phyloP scores from a whole-genome alignment of 139 green algal species.

The Mychonastes homosphaera region DNA sequence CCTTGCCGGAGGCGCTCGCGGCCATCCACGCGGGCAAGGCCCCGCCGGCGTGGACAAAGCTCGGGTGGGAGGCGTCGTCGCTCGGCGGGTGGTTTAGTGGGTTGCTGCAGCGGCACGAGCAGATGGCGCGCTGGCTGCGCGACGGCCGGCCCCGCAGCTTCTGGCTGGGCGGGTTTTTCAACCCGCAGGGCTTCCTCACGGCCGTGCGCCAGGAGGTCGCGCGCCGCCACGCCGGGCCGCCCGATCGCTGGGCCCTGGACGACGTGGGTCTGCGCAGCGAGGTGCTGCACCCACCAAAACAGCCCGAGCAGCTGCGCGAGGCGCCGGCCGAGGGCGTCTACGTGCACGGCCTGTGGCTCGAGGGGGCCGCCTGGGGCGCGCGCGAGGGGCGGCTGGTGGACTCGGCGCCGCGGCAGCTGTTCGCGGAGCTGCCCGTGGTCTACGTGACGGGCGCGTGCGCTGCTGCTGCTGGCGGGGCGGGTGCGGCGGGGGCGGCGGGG shows the following conservation, averaged over 20 bases:
- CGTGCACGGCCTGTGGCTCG: slow-evolving; percentile 85
- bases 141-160: slow-evolving; percentile 73
- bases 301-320: slow-evolving; percentile 73
- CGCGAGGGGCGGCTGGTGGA: slow-evolving; percentile 80
- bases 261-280: slow-evolving; percentile 83
- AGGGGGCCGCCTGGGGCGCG: slow-evolving; percentile 78
- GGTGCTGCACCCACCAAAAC: slow-evolving; percentile 65
- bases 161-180: slow-evolving; percentile 95
- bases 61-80: slow-evolving; percentile 62
- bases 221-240: slow-evolving; percentile 69
- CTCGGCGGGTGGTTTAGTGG: slow-evolving; percentile 84
- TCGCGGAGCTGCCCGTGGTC: slow-evolving; percentile 72
- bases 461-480: neutral
- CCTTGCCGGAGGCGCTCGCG: slow-evolving; percentile 70
- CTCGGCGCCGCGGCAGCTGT: slow-evolving; percentile 85
- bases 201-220: slow-evolving; percentile 89
- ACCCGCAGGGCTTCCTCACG: slow-evolving; percentile 86
- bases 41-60: slow-evolving; percentile 53
- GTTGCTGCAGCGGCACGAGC: slow-evolving; percentile 75
- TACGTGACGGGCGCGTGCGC: slow-evolving; percentile 63
- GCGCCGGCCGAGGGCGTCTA: slow-evolving; percentile 78
- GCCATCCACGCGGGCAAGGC: neutral
- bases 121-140: slow-evolving; percentile 86
- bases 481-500: neutral
- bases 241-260: slow-evolving; percentile 91